Conservation (phyloP, 208 protist species). For the Acanthamoeba sp. region DNA sequence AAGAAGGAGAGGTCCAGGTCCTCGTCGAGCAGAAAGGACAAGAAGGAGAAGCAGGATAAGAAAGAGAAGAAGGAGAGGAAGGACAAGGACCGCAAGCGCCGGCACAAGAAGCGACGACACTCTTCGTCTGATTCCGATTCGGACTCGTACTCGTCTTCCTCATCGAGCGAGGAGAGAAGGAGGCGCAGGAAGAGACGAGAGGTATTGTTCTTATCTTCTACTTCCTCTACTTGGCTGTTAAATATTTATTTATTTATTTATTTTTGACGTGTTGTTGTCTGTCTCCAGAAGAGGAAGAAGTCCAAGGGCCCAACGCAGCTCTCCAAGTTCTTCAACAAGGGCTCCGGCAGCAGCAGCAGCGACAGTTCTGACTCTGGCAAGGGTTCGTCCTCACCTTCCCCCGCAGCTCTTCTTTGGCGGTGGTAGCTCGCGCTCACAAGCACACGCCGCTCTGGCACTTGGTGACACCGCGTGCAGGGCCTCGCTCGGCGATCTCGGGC, state of each 20-base stretch:
- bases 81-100: slow-evolving; percentile 5
- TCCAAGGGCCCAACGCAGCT: slow-evolving; percentile 70
- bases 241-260: too few relatives aligned
- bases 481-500: slow-evolving; percentile 66
- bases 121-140: slow-evolving; percentile 48
- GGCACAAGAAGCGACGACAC: slow-evolving; percentile 46
- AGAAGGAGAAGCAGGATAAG: slow-evolving; percentile 9
- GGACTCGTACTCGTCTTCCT: neutral
- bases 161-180: neutral
- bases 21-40: neutral
- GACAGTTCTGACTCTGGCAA: slow-evolving; percentile 19
- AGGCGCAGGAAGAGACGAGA: slow-evolving; percentile 31
- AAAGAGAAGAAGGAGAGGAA: slow-evolving; percentile 3
- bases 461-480: neutral
- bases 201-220: neutral
- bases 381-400: neutral
- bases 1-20: slow-evolving; percentile 24
- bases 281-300: slow-evolving; percentile 64
- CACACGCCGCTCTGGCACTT: neutral
- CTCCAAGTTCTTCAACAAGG: slow-evolving; percentile 70
- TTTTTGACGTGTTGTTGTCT: too few relatives aligned
- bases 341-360: neutral
- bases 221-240: neutral
- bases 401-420: neutral
- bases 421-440: neutral